Conservation (phyloP, 345 rosid species). For the Gossypium bickii region DNA sequence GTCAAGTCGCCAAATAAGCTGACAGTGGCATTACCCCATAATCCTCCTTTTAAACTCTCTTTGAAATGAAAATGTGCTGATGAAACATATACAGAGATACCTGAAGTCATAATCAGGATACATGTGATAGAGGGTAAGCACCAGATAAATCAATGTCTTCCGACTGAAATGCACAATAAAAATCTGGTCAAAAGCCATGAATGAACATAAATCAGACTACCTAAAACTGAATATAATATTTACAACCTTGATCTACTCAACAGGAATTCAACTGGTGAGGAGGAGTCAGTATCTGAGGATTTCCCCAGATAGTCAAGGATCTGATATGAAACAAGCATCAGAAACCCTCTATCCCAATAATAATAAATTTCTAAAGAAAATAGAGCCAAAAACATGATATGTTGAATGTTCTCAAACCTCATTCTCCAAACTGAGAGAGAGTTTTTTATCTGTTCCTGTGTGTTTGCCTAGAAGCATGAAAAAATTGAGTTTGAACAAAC, state of each 20-base stretch:
- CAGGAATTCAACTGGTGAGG: conserved; percentile 72
- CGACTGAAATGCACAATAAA: conserved; percentile 57
- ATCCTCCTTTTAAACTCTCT: conserved; percentile 49
- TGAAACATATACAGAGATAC: conserved; percentile 39
- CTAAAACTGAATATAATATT: conserved; percentile 13
- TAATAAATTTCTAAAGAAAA: neutral
- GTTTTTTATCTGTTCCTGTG: conserved; percentile 76
- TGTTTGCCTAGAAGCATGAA: conserved; percentile 62
- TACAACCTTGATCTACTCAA: conserved; percentile 88
- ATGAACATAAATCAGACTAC: neutral
- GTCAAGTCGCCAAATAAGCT: conserved; percentile 93
- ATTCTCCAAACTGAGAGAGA: conserved; percentile 85
- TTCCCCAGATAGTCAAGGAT: conserved; percentile 84
- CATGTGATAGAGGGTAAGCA: conserved; percentile 87
- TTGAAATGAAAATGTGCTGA: neutral
- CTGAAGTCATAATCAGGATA: conserved; percentile 98
- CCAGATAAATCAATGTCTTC: conserved; percentile 89
- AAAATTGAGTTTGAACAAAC: conserved; percentile 4
- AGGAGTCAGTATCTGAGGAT: conserved; percentile 70
- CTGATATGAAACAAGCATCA: conserved; percentile 34
- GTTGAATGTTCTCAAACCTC: conserved; percentile 44
- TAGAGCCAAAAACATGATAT: neutral
- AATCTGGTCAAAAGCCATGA: conserved; percentile 27
- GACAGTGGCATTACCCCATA: conserved; percentile 99
- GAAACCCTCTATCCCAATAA: neutral